Conservation (phyloP, 352 stramenopile species). For the Phytophthora tubulina region DNA sequence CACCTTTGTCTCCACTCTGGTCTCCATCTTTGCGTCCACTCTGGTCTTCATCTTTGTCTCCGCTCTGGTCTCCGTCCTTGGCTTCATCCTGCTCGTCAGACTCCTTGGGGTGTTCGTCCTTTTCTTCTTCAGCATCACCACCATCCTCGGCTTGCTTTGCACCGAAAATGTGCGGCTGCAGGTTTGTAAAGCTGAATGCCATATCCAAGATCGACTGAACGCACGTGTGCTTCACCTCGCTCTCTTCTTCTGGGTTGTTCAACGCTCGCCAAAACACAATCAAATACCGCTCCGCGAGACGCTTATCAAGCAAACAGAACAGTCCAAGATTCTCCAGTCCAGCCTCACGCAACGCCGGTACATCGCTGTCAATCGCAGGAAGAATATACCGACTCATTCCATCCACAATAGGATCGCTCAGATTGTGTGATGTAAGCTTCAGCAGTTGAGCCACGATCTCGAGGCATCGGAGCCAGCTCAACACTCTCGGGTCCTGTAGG, state of each 20-base stretch:
- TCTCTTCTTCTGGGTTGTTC: slow-evolving; percentile 83
- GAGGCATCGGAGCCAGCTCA: slow-evolving; percentile 76
- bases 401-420: slow-evolving; percentile 73
- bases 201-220: slow-evolving; percentile 79
- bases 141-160: slow-evolving; percentile 30
- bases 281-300: slow-evolving; percentile 72
- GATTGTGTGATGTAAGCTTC: slow-evolving; percentile 72
- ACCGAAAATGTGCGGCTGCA: slow-evolving; percentile 62
- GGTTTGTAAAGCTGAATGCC: slow-evolving; percentile 66
- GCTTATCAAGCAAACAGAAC: slow-evolving; percentile 76
- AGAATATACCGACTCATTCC: slow-evolving; percentile 81
- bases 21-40: slow-evolving; percentile 19
- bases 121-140: slow-evolving; percentile 1
- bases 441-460: slow-evolving; percentile 81
- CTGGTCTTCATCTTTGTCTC: slow-evolving; percentile 12
- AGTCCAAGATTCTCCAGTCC: slow-evolving; percentile 81
- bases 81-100: slow-evolving; percentile 3
- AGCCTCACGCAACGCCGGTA: slow-evolving; percentile 74
- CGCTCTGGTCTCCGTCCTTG: slow-evolving; percentile 16
- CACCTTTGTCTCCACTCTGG: too few relatives aligned
- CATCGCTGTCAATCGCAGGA: slow-evolving; percentile 79
- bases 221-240: slow-evolving; percentile 81
- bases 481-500: slow-evolving; percentile 76
- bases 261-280: slow-evolving; percentile 84
- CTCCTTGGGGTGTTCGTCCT: slow-evolving; percentile 14